phyloP scores from a whole-genome alignment of 2,329 filamentous ascomycete species.

The Apiospora saccharicola region DNA sequence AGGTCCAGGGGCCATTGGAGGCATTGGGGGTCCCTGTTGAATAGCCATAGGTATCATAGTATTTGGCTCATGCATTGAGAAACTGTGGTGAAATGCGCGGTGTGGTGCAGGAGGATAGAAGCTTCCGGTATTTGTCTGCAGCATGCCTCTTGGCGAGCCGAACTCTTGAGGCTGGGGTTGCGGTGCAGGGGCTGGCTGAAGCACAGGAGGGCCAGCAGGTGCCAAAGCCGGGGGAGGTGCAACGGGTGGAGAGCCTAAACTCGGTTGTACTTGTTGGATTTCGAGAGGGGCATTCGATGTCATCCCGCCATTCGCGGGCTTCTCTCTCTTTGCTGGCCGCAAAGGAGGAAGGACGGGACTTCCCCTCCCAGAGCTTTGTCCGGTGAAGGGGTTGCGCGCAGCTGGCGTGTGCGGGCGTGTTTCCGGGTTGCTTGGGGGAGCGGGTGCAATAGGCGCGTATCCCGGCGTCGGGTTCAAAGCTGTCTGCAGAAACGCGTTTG shows the following conservation, averaged over 20 bases:
- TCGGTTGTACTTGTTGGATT: constrained; percentile 29
- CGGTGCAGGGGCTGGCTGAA: constrained; percentile 28
- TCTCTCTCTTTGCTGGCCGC: constrained; percentile 40
- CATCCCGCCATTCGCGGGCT: constrained; percentile 24
- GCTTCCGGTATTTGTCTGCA: constrained; percentile 44
- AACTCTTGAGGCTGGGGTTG: constrained; percentile 38
- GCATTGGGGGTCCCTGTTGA: constrained; percentile 33
- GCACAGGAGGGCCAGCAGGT: constrained; percentile 28
- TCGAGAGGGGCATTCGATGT: constrained; percentile 25
- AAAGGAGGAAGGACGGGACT: constrained; percentile 47
- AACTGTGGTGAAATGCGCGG: constrained; percentile 47
- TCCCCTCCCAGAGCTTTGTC: constrained; percentile 37
- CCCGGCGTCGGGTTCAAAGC: constrained; percentile 45
- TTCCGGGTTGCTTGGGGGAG: constrained; percentile 36
- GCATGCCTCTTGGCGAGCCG: constrained; percentile 37
- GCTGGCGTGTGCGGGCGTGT: constrained; percentile 33
- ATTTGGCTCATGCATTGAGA: constrained; percentile 41
- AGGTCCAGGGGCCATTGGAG: constrained; percentile 14
- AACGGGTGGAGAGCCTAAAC: background rate
- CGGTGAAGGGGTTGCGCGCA: constrained; percentile 45
- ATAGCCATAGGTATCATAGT: constrained; percentile 37
- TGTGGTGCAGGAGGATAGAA: constrained; percentile 45
- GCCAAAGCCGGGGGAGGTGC: constrained; percentile 2
- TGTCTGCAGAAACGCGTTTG: constrained; percentile 47
- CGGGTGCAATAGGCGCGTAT: constrained; percentile 40